Conservation (phyloP, 495 filamentous ascomycete species). For the Tuber indicum region DNA sequence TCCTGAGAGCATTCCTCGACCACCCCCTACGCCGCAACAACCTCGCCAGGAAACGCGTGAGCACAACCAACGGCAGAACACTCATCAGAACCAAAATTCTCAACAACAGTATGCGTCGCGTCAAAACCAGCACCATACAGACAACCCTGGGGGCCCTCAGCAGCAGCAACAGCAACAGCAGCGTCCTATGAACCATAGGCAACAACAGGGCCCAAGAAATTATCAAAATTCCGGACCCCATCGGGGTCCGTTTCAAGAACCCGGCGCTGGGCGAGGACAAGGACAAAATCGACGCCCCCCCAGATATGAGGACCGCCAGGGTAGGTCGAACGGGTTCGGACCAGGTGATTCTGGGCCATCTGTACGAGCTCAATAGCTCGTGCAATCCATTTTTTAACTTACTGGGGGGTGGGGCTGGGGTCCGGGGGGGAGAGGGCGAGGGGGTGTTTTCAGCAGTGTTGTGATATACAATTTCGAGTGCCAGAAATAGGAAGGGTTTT, state of each 20-base stretch:
- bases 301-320: conserved; percentile 20
- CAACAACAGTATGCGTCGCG: conserved; percentile 38
- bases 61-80: conserved; percentile 32
- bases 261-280: conserved; percentile 24
- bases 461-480: conserved; percentile 29
- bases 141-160: conserved; percentile 16
- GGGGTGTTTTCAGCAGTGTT: conserved; percentile 13
- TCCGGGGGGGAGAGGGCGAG: not conserved
- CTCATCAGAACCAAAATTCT: conserved; percentile 34
- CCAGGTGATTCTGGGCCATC: conserved; percentile 34
- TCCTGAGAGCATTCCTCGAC: conserved; percentile 86
- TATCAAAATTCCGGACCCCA: conserved; percentile 24
- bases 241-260: conserved; percentile 29
- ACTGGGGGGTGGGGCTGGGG: not conserved
- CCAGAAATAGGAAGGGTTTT: conserved; percentile 21
- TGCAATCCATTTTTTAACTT: conserved; percentile 12
- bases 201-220: conserved; percentile 32
- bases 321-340: conserved; percentile 28
- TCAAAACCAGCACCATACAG: conserved; percentile 22
- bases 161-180: conserved; percentile 26
- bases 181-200: conserved; percentile 13
- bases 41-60: conserved; percentile 14
- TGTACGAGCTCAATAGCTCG: conserved; percentile 37
- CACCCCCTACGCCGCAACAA: conserved; percentile 48
- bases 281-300: conserved; percentile 26